Percentiles rank a stretch among this genome's conserved stretches.
These are phyloP conservation scores for Colletotrichum salicis DNA, from an alignment of 2,329 filamentous ascomycete species.

Conservation along the genomic window DNA sequence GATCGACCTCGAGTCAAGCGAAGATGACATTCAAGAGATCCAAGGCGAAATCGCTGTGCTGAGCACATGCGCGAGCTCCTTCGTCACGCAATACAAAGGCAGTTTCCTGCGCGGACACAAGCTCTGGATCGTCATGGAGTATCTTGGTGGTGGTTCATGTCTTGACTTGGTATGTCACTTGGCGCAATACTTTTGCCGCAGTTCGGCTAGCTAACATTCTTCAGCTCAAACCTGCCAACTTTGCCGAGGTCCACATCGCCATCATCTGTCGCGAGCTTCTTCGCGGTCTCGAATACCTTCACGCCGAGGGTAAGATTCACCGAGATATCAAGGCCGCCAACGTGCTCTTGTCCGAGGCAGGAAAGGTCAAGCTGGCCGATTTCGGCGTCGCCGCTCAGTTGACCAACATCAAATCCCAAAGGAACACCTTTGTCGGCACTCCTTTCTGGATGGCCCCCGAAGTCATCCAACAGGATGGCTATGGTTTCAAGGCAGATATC, in stretches of 20 bases:
- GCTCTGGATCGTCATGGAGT: conserved; percentile 99
- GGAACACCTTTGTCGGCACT: conserved; percentile 97
- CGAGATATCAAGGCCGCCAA: conserved; percentile 98
- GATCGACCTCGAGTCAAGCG: conserved; percentile 99
- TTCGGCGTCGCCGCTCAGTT: conserved; percentile 97
- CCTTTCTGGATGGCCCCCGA: conserved; percentile 98
- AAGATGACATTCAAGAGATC: conserved; percentile 98
- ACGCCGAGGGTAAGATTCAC: conserved; percentile 94
- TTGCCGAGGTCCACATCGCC: conserved; percentile 90
- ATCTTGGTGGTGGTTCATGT: conserved; percentile 92
- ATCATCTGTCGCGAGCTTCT: conserved; percentile 94
- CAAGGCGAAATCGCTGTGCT: conserved; percentile 96
- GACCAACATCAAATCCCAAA: conserved; percentile 96
- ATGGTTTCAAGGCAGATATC: conserved; percentile 91
- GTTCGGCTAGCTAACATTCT: conserved; percentile 44
- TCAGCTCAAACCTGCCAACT: conserved; percentile 88
- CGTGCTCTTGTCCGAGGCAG: conserved; percentile 87
- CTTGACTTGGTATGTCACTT: conserved; percentile 80
- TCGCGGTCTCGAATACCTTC: conserved; percentile 89
- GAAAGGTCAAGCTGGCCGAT: conserved; percentile 95
- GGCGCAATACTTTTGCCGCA: conserved; percentile 35
- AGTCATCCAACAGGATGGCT: conserved; percentile 86
- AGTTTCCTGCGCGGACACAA: conserved; percentile 97
- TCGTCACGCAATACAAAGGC: conserved; percentile 95
- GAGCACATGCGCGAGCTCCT: conserved; percentile 92